These are phyloP conservation scores for Phascolomyces articulosus DNA, from an alignment of 371 early-diverging fungal species.

Conservation along the genomic window DNA sequence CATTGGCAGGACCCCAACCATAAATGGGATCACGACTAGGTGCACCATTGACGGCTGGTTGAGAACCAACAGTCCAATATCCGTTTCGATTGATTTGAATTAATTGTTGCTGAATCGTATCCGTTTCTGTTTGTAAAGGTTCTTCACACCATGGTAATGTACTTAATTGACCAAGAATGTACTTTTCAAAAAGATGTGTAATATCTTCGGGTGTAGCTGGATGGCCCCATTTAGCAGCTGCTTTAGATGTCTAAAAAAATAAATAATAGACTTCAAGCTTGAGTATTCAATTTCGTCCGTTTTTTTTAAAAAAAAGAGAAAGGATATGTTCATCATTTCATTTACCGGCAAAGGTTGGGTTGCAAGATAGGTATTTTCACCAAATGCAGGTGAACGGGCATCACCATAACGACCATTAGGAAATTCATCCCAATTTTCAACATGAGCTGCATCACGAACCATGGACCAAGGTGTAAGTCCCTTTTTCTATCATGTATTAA, in stretches of 20 bases:
- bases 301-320: too few relatives aligned
- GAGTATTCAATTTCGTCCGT: not conserved
- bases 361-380: conserved; percentile 67
- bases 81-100: conserved; percentile 70
- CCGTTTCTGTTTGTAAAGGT: conserved; percentile 77
- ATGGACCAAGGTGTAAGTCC: conserved; percentile 23
- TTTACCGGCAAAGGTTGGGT: conserved; percentile 65
- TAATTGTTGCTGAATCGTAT: conserved; percentile 68
- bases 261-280: too few relatives aligned
- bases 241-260: conserved; percentile 35
- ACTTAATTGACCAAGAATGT: conserved; percentile 70
- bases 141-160: conserved; percentile 93
- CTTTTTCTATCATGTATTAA: not conserved
- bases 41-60: conserved; percentile 94
- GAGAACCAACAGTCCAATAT: conserved; percentile 90
- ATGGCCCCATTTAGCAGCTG: conserved; percentile 75
- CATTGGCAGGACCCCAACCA: conserved; percentile 96
- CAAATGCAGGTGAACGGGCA: conserved; percentile 79
- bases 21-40: conserved; percentile 71
- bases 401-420: conserved; percentile 98
- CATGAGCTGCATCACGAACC: conserved; percentile 36
- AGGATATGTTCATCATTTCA: not conserved
- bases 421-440: conserved; percentile 92
- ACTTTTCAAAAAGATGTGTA: conserved; percentile 71
- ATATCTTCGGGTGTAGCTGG: conserved; percentile 72